Evolutionary conservation across 139 green algal genomes (phyloP).

Genomic region (Chlamydomonas eustigma): DNA sequence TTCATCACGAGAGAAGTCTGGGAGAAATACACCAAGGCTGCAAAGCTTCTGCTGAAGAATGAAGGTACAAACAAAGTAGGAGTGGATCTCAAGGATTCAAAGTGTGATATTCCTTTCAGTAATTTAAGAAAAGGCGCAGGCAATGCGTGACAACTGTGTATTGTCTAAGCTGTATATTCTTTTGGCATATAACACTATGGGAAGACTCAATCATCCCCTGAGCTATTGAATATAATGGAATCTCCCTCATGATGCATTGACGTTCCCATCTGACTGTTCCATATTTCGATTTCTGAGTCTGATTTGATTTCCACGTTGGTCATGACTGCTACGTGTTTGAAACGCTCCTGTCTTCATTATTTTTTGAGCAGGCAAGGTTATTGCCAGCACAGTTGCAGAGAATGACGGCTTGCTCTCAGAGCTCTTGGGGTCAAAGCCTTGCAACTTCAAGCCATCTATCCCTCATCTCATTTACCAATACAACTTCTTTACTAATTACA

Average conservation of each 20-base stretch:
- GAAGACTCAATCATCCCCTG: too few species aligned
- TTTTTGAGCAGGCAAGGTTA: constrained; percentile 37
- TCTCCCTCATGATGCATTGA: too few species aligned
- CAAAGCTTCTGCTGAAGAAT: constrained; percentile 43
- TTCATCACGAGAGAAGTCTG: constrained; percentile 76
- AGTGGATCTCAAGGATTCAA: too few species aligned
- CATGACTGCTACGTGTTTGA: too few species aligned
- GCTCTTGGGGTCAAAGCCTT: constrained; percentile 36
- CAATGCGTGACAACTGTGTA: too few species aligned
- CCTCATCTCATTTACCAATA: constrained; percentile 74
- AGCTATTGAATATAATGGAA: too few species aligned
- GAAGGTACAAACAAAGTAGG: too few species aligned
- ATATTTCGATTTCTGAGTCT: not conserved
- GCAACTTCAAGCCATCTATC: constrained; percentile 63
- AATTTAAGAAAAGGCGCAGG: too few species aligned
- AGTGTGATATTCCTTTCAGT: too few species aligned
- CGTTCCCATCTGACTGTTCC: not conserved
- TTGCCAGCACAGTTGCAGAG: constrained; percentile 64
- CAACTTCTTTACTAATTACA: constrained; percentile 56
- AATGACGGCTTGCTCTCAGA: constrained; percentile 50
- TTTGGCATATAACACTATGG: too few species aligned
- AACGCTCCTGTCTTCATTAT: not conserved
- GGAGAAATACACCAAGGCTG: constrained; percentile 55
- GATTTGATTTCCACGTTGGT: too few species aligned
- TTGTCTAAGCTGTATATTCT: too few species aligned